A percentile compares a stretch with the other conserved stretches of the same genome.
Evolutionary conservation across 345 rosid genomes (phyloP).

Genomic region (Conringia planisiliqua): DNA sequence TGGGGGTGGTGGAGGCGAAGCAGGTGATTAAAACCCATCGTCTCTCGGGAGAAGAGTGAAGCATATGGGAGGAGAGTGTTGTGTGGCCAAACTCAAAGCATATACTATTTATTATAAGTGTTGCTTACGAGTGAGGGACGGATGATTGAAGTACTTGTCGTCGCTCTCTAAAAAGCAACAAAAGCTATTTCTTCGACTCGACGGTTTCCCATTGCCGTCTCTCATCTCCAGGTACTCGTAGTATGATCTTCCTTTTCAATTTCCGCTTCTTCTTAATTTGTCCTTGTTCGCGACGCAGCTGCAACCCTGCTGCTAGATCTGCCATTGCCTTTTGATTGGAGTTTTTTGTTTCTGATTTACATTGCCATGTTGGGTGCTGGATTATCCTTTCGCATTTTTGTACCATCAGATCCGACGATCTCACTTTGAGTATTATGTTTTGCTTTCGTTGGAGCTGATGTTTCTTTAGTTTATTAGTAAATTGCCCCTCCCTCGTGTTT

Average conservation of each 20-base stretch:
- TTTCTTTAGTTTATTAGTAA: neutral
- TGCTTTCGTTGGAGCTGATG: neutral
- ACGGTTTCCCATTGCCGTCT: neutral
- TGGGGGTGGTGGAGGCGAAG: neutral
- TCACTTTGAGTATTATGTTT: neutral
- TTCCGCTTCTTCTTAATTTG: neutral
- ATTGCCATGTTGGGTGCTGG: neutral
- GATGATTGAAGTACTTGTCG: neutral
- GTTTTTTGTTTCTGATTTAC: neutral
- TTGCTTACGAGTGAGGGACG: neutral
- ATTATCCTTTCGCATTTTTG: neutral
- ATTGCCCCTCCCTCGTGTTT: neutral
- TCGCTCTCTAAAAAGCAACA: neutral
- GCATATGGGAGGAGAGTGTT: constrained; percentile 1
- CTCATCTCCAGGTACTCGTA: constrained; percentile 25
- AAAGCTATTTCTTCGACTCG: constrained; percentile 6
- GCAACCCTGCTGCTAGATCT: constrained; percentile 15
- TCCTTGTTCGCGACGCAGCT: neutral
- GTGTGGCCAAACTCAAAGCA: neutral
- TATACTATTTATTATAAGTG: neutral
- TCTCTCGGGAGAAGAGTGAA: constrained; percentile 23
- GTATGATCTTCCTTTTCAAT: neutral
- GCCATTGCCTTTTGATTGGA: constrained; percentile 11
- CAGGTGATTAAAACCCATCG: constrained; percentile 18
- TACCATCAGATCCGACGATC: constrained; percentile 12